Conservation (phyloP, 768 basidiomycete species). For the Crepidotus variabilis region DNA sequence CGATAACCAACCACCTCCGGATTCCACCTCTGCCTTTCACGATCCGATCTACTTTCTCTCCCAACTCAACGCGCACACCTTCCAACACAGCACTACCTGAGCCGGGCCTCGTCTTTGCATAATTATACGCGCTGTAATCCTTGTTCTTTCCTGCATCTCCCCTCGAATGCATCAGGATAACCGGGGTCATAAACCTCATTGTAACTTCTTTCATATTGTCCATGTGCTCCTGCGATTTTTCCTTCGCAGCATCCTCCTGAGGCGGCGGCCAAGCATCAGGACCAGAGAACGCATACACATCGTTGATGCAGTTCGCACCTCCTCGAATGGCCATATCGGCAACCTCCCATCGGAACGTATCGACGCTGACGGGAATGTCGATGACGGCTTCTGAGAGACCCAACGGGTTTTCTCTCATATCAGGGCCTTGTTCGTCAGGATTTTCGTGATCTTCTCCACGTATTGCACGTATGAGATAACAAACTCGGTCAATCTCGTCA, state of each 20-base stretch:
- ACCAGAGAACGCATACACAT: constrained; percentile 81
- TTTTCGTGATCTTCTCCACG: constrained; percentile 34
- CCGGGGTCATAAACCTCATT: constrained; percentile 65
- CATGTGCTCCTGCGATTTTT: constrained; percentile 37
- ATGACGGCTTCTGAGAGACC: constrained; percentile 11
- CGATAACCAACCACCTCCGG: constrained; percentile 82
- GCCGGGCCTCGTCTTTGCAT: constrained; percentile 20
- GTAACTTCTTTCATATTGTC: constrained; percentile 63
- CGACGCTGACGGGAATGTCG: constrained; percentile 65
- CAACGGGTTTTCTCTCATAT: constrained; percentile 12
- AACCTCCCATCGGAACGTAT: constrained; percentile 85
- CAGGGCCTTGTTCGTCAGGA: not conserved
- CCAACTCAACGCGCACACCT: constrained; percentile 72
- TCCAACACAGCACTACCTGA: constrained; percentile 48
- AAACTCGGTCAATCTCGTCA: constrained; percentile 72
- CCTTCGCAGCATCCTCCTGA: constrained; percentile 12
- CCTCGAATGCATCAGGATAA: constrained; percentile 92
- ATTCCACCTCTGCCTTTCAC: constrained; percentile 70
- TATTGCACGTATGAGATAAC: constrained; percentile 47
- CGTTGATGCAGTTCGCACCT: constrained; percentile 93
- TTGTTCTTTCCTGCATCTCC: constrained; percentile 79
- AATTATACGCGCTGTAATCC: constrained; percentile 47
- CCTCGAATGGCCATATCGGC: constrained; percentile 70
- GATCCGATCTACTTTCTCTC: constrained; percentile 57
- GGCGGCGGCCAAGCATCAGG: constrained; percentile 33